Base-by-base conservation (phyloP, 306 rosid species). In the Mimosa bimucronata region DNA sequence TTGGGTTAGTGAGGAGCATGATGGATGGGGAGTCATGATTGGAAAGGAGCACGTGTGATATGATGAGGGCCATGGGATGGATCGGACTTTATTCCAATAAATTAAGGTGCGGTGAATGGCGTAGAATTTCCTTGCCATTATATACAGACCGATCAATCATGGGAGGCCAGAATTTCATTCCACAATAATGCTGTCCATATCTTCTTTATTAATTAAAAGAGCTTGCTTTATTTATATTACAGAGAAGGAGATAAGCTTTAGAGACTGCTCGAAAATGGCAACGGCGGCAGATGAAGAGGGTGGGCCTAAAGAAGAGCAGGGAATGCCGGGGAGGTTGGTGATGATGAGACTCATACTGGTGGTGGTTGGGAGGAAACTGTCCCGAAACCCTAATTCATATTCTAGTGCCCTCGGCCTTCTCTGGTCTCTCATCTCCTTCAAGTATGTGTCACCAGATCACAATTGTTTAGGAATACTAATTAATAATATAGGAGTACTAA, bases 341-440 rank as follows among this genome's bases (percentile, higher is more conserved):
- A 90, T 94, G 94, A 90, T 90, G n/a, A 92, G 92, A 88, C 98
- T 92, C 3, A 94, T 92, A 76, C 90, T 94, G 7, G 89, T 87
- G 41, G 94, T 94, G 83, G 98, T 90, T 9, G 92, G 98, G 88
- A 90, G 98, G 65, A 94, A 94, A 81, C 88, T 94, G 14, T 90
- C 91, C 16, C 82, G 98, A 55, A 94, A 94, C 81, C 98, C 97
- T 52, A 92, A 94, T 87, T 90, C 97, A 28, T 92, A 94, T 76
- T 92, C 98, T 3, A 94, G 97, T 83, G 81, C 91, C 76, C 81
- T 94, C 30, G 98, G 98, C 66, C 96, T 94, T 69, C 88, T 87
- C 77, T 94, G 98, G 98, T 92, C 98, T 30, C 91, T 94, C 21
- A 84, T 94, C 53, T 92, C 94, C 44, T 94, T 84, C 94, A 92